Base-by-base conservation (phyloP, 805 yeast species). In the Debaryomyces maramus region DNA sequence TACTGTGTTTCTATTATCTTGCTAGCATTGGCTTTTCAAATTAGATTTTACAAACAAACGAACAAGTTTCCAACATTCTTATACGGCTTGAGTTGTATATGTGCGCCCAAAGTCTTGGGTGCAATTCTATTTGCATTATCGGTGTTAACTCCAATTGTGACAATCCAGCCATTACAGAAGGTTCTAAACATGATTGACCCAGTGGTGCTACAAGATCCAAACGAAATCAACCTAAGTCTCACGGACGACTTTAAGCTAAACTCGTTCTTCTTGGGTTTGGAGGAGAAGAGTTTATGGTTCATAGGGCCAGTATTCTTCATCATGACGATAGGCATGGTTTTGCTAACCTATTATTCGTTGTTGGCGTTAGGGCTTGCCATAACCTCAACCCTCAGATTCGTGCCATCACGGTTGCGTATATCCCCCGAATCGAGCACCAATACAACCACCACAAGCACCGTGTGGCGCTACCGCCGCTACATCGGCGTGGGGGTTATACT, bases 251-350 rank as follows among this genome's bases (percentile, higher is more conserved):
- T 60, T 45, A 58, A 56, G 34, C 47, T 76, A 24, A 82, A 85
- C 52, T 69, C 78, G n/a, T 80, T 77, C 51, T 85, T 75, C 52
- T 58, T 88, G 34, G 96, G 96, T 0, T 56, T 84, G 3, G 77
- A 81, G 43, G 88, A 83, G 42, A 51, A 57, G 10, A 67, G 68
- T 13, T 53, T 80, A 28, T 77, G 80, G 67, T 68, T 78, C 41
- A 58, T 84, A 23, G 90, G 87, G 1, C 76, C 85, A 1, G 19
- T 83, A 2, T 75, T 84, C 44, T 65, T 71, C 38, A 43, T 71
- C 4, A 61, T 76, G 35, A 68, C 83, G 2, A 53, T 75, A 9
- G 59, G 73, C 2, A 46, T 75, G 24, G 79, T 77, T 11, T 56
- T 60, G 14, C 37, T 65, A 4, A 57, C 71, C 6, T 70, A 71